Conservation (phyloP, 1,139 yeast species). For the Hansenula sp. region DNA sequence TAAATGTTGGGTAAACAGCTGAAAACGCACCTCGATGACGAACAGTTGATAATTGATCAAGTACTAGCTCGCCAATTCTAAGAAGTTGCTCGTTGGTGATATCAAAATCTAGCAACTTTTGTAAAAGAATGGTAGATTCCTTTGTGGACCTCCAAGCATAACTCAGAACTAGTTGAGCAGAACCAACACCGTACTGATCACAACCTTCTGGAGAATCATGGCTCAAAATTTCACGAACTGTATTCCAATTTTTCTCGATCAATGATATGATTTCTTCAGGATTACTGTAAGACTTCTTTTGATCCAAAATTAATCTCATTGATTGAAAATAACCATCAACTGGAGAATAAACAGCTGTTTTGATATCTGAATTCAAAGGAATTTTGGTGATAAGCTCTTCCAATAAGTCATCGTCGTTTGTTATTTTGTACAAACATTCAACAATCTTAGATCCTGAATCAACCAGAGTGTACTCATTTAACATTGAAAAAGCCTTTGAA, state of each 20-base stretch:
- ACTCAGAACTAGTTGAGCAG: slow-evolving; percentile 60
- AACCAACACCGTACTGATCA: slow-evolving; percentile 37
- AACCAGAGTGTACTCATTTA: slow-evolving; percentile 67
- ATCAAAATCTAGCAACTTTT: slow-evolving; percentile 32
- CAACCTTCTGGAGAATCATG: slow-evolving; percentile 67
- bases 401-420: slow-evolving; percentile 21
- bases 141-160: slow-evolving; percentile 86
- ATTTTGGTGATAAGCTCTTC: slow-evolving; percentile 33
- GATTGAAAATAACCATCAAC: slow-evolving; percentile 69
- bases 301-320: slow-evolving; percentile 44
- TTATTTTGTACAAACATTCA: slow-evolving; percentile 39
- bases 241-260: slow-evolving; percentile 44
- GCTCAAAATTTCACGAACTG: slow-evolving; percentile 51
- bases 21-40: slow-evolving; percentile 92
- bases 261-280: slow-evolving; percentile 10
- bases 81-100: slow-evolving; percentile 26
- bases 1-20: slow-evolving; percentile 77
- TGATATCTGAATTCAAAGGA: slow-evolving; percentile 27
- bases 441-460: slow-evolving; percentile 79
- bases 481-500: slow-evolving; percentile 37
- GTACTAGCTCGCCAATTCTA: slow-evolving; percentile 49
- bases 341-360: slow-evolving; percentile 42
- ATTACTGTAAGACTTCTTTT: slow-evolving; percentile 21
- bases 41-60: slow-evolving; percentile 66
- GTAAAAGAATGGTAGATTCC: slow-evolving; percentile 61